Evolutionary conservation across 2,329 filamentous ascomycete genomes (phyloP), one percentile per base, ranked within the genome.

Genomic region (Colletotrichum tabaci): DNA sequence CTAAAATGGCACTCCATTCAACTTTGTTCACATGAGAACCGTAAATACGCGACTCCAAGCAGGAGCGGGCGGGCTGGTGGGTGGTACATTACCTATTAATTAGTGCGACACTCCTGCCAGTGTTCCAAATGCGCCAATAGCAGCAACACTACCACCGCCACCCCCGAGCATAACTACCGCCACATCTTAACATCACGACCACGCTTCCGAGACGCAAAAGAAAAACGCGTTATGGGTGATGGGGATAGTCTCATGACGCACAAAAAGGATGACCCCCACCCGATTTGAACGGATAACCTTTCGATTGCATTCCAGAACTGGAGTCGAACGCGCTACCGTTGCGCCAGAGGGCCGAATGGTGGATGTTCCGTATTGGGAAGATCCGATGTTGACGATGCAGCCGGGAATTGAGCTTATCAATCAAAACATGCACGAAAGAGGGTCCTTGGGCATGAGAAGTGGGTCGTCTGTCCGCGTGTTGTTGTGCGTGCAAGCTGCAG

Each of bases 241-340:
- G 30, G 30, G 8, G 8, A 35, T 35, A 8, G 56, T 12, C 44
- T n/a, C 18, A 23, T n/a, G 4, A n/a, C 15, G 38, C 50, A 50
- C 61, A 49, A 71, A 61, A 26, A 12, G 3, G 9, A 4, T 71
- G 68, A 71, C 68, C 68, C 68, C 57, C 35, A 71, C 68, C 68
- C 46, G 68, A 71, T 71, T 71, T 58, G 68, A 71, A 71, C 68
- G 52, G 68, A 68, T 71, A 71, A 67, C 67, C 67, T 71, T 71
- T 67, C 64, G 67, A 71, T 71, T 13, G 13, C 6, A 16, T 46
- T 15, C 12, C 7, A 18, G 15, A 18, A n/a, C 68, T 71, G 68
- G 68, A 71, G 68, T 71, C 68, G 64, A 68, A 71, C 57, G 68
- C 68, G 64, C 68, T 71, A 68, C 68, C 68, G 57, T 71, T 71